Evolutionary conservation across 75 land plant genomes (phyloP).

Genomic region (Isoetes taiwanensis): DNA sequence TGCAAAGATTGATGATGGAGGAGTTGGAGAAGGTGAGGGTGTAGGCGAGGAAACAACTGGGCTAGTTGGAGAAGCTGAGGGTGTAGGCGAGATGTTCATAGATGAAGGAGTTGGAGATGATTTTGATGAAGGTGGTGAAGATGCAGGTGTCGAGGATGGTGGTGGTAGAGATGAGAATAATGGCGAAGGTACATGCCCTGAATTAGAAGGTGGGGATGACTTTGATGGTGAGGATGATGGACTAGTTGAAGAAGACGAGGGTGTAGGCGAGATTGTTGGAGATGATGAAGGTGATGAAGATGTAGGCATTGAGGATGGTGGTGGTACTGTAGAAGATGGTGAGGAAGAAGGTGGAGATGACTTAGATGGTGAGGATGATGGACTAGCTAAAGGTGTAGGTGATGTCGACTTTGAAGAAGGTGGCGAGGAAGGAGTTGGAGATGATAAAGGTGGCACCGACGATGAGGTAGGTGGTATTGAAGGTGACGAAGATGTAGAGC

Average conservation of each 20-base stretch:
- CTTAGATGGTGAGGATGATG: neutral
- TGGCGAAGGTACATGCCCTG: no score
- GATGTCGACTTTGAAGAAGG: neutral
- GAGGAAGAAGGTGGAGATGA: neutral
- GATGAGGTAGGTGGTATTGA: neutral
- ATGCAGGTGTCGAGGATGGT: no score
- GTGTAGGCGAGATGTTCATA: no score
- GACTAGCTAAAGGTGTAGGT: neutral
- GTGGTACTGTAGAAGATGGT: neutral
- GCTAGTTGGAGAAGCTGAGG: no score
- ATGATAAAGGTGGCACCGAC: neutral
- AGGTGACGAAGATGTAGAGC: neutral
- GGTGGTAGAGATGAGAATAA: no score
- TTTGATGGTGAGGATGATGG: neutral
- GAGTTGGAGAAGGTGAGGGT: no score
- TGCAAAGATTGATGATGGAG: no score
- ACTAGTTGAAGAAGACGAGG: neutral
- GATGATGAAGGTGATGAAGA: conserved; percentile 5
- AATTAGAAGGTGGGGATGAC: no score
- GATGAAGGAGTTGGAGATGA: no score
- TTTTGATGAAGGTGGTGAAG: no score
- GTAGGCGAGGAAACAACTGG: no score
- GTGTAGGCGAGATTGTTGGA: neutral
- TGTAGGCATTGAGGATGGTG: neutral
- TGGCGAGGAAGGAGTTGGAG: neutral